A percentile compares a stretch with the other conserved stretches of the same genome.
These are phyloP conservation scores for Naegleria fowleri DNA, from an alignment of 208 protist species.

Conservation along the genomic window DNA sequence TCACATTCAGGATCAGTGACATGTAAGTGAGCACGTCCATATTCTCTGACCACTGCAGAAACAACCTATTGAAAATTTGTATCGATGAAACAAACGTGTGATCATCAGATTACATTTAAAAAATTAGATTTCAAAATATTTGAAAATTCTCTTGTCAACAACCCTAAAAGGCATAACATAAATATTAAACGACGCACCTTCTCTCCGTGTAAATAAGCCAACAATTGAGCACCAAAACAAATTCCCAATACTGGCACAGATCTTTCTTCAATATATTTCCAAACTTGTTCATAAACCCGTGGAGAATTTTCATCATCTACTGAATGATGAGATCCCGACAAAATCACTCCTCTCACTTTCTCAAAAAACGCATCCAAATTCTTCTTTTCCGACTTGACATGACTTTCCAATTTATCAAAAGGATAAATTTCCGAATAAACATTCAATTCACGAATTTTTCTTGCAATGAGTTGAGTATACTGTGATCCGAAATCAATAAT, in stretches of 20 bases:
- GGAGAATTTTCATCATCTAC: slow-evolving; percentile 20
- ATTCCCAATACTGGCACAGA: slow-evolving; percentile 86
- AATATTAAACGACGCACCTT: no score
- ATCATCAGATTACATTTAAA: no score
- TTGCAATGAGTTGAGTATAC: slow-evolving; percentile 92
- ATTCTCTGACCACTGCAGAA: slow-evolving; percentile 73
- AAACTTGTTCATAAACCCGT: slow-evolving; percentile 31
- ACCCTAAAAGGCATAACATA: no score
- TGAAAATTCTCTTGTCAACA: no score
- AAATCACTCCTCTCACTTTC: not conserved
- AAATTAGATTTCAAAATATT: no score
- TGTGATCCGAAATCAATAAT: slow-evolving; percentile 92
- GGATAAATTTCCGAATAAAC: slow-evolving; percentile 81
- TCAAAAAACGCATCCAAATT: not conserved
- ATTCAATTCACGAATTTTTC: slow-evolving; percentile 83
- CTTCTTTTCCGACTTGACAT: slow-evolving; percentile 41
- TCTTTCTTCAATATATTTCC: slow-evolving; percentile 8
- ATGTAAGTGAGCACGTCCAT: slow-evolving; percentile 81
- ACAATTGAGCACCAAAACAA: slow-evolving; percentile 96
- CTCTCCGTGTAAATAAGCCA: slow-evolving; percentile 72
- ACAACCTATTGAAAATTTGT: slow-evolving; percentile 67
- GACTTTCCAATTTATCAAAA: slow-evolving; percentile 48
- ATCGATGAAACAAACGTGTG: no score
- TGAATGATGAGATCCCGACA: slow-evolving; percentile 9
- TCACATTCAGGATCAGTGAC: slow-evolving; percentile 50